Base-by-base conservation (phyloP, 108 stramenopile genomes). In the Skeletonema grethae region DNA sequence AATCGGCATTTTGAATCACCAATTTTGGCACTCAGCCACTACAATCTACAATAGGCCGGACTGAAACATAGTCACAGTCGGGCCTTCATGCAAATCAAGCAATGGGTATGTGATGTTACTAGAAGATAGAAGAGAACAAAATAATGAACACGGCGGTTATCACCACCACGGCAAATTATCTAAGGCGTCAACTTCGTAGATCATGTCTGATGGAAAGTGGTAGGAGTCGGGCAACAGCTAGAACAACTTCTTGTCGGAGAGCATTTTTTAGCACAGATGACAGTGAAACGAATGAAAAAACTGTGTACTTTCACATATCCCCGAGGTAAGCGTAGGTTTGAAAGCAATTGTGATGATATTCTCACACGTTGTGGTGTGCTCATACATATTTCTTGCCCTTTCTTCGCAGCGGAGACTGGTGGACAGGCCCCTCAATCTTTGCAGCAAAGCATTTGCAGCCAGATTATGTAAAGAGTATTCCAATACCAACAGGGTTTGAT, bases 391-490 rank as follows among this genome's bases (percentile, higher is more conserved):
- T 28, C n/a, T 36, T 57, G 53, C 2, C 10, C 10, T 30, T 22
- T 20, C n/a, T 29, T 24, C 10, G 7, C 29, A 69, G 68, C 58
- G 68, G 68, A 53, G 68, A 69, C 56, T 69, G 68, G 68, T 69
- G 68, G 68, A 69, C 68, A 34, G 68, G 68, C 9, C 65, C 65
- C 0, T 50, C 65, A 0, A 65, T 65, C n/a, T 65, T 65, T 65
- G 65, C 65, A 48, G 65, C 65, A 25, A 69, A 69, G 28, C 68
- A 69, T 24, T 41, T 69, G 18, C 68, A 69, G 29, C 68, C 68
- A n/a, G 68, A 69, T 22, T 69, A 69, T 39, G 68, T 69, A 5
- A 31, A 36, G 58, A 69, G 68, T n/a, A 58, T 69, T 53, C 56
- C 68, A 28, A 58, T 69, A 35, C 68, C 68, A 41, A 1, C 18